Evolutionary conservation across 768 basidiomycete genomes (phyloP).

Genomic region (Astraeus odoratus): DNA sequence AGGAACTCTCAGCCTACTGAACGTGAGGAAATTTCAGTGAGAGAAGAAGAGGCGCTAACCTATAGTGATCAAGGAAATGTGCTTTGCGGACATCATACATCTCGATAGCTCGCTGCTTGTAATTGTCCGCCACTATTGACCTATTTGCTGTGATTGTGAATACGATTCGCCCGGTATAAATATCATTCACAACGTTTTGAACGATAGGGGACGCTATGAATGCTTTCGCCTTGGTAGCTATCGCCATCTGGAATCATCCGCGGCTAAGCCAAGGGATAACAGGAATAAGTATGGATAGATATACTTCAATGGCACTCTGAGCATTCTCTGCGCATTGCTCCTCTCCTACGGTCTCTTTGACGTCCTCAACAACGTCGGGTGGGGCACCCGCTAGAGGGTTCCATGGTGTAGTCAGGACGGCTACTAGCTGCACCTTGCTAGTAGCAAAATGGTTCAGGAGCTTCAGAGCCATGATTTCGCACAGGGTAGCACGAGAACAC

Average conservation of each 20-base stretch:
- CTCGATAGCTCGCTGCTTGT: conserved; percentile 71
- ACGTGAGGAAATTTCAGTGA: too few relatives aligned
- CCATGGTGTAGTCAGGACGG: conserved; percentile 78
- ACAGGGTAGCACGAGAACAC: conserved; percentile 64
- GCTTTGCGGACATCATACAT: conserved; percentile 61
- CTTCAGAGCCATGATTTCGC: conserved; percentile 88
- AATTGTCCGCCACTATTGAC: conserved; percentile 85
- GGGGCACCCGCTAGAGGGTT: conserved; percentile 78
- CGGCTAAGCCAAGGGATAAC: not conserved
- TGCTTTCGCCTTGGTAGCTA: conserved; percentile 75
- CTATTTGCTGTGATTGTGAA: conserved; percentile 56
- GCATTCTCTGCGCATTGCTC: conserved; percentile 55
- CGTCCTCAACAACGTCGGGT: conserved; percentile 55
- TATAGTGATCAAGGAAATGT: conserved; percentile 80
- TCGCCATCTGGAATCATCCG: conserved; percentile 59
- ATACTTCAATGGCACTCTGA: conserved; percentile 85
- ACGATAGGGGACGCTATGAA: conserved; percentile 81
- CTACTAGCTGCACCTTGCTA: conserved; percentile 66
- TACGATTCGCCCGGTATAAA: conserved; percentile 75
- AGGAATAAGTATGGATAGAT: not conserved
- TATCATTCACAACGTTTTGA: conserved; percentile 82
- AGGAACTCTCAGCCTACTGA: conserved; percentile 71
- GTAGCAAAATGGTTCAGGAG: conserved; percentile 68
- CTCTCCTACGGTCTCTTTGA: conserved; percentile 49
- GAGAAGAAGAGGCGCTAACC: conserved; percentile 30